phyloP scores from a whole-genome alignment of 2,329 filamentous ascomycete species.

The Rhynchosporium agropyri region DNA sequence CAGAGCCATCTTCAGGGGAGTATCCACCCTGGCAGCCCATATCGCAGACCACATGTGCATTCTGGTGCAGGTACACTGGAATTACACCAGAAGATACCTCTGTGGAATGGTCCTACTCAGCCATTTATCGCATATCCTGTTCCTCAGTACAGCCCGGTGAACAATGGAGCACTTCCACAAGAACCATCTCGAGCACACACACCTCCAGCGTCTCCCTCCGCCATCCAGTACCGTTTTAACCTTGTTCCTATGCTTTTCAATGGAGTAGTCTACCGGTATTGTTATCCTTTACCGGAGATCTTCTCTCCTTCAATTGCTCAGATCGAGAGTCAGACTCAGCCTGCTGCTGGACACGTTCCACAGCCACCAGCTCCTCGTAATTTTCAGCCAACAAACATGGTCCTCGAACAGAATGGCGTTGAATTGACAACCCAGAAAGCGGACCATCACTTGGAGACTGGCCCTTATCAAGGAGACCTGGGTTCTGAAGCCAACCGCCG shows the following conservation, averaged over 20 bases:
- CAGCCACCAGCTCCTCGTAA: background rate
- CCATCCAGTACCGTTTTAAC: background rate
- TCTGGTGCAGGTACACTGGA: background rate
- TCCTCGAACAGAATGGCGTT: background rate
- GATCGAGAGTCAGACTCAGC: background rate
- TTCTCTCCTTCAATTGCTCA: background rate
- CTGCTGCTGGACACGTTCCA: background rate
- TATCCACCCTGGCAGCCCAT: too few species aligned
- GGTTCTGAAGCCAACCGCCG: slow-evolving; percentile 14
- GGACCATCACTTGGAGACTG: background rate
- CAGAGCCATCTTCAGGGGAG: background rate
- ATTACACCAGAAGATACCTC: background rate
- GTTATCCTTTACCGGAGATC: background rate
- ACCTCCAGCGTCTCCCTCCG: background rate
- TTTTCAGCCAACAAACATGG: slow-evolving; percentile 21
- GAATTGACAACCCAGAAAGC: too few species aligned
- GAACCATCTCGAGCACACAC: background rate
- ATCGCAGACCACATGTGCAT: background rate
- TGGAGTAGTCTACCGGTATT: background rate
- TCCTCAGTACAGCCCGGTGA: background rate
- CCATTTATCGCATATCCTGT: background rate
- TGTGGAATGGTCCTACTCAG: background rate
- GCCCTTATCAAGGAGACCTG: slow-evolving; percentile 8
- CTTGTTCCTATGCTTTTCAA: background rate
- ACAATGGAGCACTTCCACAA: background rate